Conservation (phyloP, 495 filamentous ascomycete genomes). For the Xylaria sp. region DNA sequence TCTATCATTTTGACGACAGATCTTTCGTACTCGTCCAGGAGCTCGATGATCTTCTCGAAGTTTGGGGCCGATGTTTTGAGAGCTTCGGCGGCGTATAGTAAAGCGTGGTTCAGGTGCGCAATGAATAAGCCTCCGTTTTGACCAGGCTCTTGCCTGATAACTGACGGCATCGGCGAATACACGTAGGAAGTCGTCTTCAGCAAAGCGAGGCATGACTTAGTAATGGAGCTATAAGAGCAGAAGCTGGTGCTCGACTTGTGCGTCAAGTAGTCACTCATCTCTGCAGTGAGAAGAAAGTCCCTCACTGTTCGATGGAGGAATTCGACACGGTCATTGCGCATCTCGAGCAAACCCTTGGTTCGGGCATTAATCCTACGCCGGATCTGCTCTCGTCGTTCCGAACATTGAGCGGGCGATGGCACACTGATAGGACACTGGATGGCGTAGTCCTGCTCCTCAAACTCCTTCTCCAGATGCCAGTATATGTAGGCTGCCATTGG, state of each 20-base stretch:
- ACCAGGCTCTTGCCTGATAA: neutral
- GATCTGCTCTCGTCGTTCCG: neutral
- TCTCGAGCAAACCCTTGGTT: neutral
- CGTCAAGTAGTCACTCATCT: neutral
- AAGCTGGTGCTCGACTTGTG: neutral
- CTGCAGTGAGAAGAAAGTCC: neutral
- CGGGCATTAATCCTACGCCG: neutral
- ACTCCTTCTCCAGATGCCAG: neutral
- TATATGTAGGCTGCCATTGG: neutral
- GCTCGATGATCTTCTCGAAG: neutral
- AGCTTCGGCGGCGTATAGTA: neutral
- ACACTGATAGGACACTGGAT: neutral
- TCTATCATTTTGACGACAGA: neutral
- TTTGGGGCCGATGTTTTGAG: neutral
- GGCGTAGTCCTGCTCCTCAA: neutral
- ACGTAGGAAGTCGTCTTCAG: neutral
- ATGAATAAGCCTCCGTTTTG: neutral
- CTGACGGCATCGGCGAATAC: neutral
- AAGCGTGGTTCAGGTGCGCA: neutral
- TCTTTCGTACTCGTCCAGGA: neutral
- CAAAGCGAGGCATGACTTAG: neutral
- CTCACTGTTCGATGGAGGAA: neutral
- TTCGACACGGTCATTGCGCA: slow-evolving; percentile 1
- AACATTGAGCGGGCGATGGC: neutral
- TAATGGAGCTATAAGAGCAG: neutral